Conservation (phyloP, 495 filamentous ascomycete genomes). For the Hypoxylon fragiforme region DNA sequence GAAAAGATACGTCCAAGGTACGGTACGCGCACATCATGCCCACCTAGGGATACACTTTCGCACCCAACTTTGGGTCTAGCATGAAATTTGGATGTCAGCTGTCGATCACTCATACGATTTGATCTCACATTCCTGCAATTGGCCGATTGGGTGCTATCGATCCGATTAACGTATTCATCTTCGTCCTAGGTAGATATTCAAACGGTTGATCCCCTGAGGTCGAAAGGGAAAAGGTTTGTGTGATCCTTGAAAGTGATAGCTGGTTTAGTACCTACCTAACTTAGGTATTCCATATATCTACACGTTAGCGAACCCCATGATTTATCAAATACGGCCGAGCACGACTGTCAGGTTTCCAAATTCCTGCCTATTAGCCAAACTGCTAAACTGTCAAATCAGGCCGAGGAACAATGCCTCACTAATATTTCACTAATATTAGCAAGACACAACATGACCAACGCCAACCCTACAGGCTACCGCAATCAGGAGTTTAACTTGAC, state of each 20-base stretch:
- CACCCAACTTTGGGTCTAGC: slow-evolving; percentile 27
- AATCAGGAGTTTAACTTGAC: no score
- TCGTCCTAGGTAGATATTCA: slow-evolving; percentile 5
- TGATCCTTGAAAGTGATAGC: slow-evolving; percentile 6
- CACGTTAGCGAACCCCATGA: no score
- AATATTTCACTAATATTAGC: no score
- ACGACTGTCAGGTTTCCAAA: slow-evolving; percentile 16
- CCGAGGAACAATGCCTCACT: no score
- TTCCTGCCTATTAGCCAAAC: slow-evolving; percentile 15
- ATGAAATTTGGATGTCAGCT: slow-evolving; percentile 29
- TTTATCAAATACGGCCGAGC: slow-evolving; percentile 24
- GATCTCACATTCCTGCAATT: slow-evolving; percentile 32
- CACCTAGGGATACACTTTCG: slow-evolving; percentile 24
- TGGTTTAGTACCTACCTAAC: neutral
- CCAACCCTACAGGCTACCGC: no score
- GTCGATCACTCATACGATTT: slow-evolving; percentile 37
- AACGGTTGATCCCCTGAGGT: slow-evolving; percentile 13
- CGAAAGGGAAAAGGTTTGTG: slow-evolving; percentile 6
- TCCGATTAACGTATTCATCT: slow-evolving; percentile 21
- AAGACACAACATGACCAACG: slow-evolving; percentile 11
- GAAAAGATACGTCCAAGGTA: slow-evolving; percentile 8
- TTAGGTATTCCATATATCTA: no score
- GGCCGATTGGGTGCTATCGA: slow-evolving; percentile 30
- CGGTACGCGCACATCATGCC: slow-evolving; percentile 28
- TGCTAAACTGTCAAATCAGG: no score